Conservation (phyloP, 1,139 yeast genomes). For the Yamadazyma epiphylla region DNA sequence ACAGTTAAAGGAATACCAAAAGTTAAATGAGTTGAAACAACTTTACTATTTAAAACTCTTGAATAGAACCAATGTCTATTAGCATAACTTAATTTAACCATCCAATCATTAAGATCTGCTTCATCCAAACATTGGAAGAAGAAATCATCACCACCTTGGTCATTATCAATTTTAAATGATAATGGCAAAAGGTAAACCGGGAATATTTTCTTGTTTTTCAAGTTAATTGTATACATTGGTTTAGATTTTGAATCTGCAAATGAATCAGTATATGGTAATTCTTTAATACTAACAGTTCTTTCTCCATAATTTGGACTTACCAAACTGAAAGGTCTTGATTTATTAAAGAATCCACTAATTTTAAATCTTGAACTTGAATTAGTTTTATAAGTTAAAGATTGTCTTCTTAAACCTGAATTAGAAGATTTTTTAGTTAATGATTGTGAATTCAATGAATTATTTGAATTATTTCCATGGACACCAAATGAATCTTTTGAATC, state of each 20-base stretch:
- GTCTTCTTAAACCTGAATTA: conserved; percentile 32
- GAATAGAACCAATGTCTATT: conserved; percentile 58
- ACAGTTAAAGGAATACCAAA: conserved; percentile 87
- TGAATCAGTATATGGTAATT: conserved; percentile 54
- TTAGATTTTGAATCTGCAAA: conserved; percentile 45
- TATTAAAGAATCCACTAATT: conserved; percentile 40
- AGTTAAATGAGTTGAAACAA: conserved; percentile 37
- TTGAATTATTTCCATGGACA: conserved; percentile 1
- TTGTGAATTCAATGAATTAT: conserved; percentile 5
- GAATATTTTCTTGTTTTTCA: conserved; percentile 49
- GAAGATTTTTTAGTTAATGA: conserved; percentile 30
- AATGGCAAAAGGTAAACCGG: conserved; percentile 51
- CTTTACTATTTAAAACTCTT: conserved; percentile 31
- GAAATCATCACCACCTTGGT: conserved; percentile 47
- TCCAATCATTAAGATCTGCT: conserved; percentile 75
- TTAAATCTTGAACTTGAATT: conserved; percentile 36
- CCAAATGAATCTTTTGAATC: conserved; percentile 12
- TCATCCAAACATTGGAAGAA: conserved; percentile 67
- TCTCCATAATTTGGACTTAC: conserved; percentile 33
- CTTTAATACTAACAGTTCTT: conserved; percentile 47
- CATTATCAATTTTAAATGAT: conserved; percentile 61
- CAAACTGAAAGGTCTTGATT: conserved; percentile 28
- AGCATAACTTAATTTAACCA: conserved; percentile 45
- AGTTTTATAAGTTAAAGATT: conserved; percentile 40
- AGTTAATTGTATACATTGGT: conserved; percentile 53